Evolutionary conservation across 768 basidiomycete species (phyloP), one percentile per base, ranked within the genome.

Genomic region (Tylopilus sp.): DNA sequence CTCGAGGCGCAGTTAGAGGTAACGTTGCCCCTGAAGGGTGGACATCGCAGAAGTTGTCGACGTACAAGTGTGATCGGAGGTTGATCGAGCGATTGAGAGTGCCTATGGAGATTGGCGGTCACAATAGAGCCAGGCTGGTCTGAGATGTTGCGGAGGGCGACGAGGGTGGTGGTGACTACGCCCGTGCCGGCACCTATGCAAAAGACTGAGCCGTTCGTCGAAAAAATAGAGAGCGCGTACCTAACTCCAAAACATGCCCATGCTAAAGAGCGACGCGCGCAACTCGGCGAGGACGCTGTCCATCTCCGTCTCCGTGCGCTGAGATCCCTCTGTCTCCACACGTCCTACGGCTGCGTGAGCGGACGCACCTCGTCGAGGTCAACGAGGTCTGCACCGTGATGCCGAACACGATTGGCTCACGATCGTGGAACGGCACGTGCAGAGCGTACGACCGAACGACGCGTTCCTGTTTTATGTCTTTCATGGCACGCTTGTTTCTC

Each of bases 241-340:
- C 92, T 25, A 93, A 71, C 64, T 95, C 92, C 33, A 94, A 56
- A 30, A 89, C 72, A 25, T 71, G 71, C 24, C n/a, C 1, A 60
- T 44, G 17, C 73, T 70, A 34, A 84, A 78, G 24, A 86, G 61
- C 1, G 64, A 65, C 2, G 74, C 59, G 41, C 63, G 66, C 30
- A 78, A 48, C 24, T 49, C 53, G 31, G 48, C 51, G 42, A 66
- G 53, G 3, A 1, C 1, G 16, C 55, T 51, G 6, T 37, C 37
- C 1, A 16, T 28, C 33, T 30, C 55, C 16, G 45, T 24, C 0
- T 38, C 13, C 89, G 94, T 3, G 91, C 81, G 52, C 87, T 85
- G 19, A 94, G 43, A 96, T 78, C 3, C 94, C 94, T 38, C 92
- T 94, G 66, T 96, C 94, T n/a, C 94, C 94, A 97, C 49, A 96